Evolutionary conservation across 2,329 filamentous ascomycete species (phyloP).

Genomic region (Lasiodiplodia theobromae): DNA sequence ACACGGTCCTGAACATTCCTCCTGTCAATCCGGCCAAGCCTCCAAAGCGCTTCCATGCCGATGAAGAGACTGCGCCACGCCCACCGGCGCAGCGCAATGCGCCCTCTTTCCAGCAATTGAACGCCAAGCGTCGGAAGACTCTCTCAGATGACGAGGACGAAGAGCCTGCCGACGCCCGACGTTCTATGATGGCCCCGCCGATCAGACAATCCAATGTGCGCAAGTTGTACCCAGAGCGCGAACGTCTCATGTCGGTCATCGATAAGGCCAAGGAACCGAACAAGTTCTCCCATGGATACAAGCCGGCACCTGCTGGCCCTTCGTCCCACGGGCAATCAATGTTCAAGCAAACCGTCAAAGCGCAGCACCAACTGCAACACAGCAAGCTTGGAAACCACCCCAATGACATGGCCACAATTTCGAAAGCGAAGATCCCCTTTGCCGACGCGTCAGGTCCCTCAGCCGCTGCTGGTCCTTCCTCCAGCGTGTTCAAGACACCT

Average conservation of each 20-base stretch:
- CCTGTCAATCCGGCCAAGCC: slow-evolving; percentile 72
- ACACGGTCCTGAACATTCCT: slow-evolving; percentile 63
- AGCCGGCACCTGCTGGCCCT: slow-evolving; percentile 63
- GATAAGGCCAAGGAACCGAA: slow-evolving; percentile 55
- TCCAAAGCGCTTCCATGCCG: slow-evolving; percentile 75
- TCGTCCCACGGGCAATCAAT: slow-evolving; percentile 53
- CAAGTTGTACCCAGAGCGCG: slow-evolving; percentile 63
- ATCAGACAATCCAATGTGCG: slow-evolving; percentile 79
- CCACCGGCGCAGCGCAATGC: slow-evolving; percentile 62
- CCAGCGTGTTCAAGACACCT: slow-evolving; percentile 71
- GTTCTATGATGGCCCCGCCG: slow-evolving; percentile 79
- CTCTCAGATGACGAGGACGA: slow-evolving; percentile 67
- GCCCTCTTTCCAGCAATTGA: slow-evolving; percentile 65
- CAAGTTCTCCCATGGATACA: slow-evolving; percentile 70
- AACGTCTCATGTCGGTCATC: slow-evolving; percentile 30
- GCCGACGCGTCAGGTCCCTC: slow-evolving; percentile 68
- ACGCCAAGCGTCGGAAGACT: slow-evolving; percentile 81
- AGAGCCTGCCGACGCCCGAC: slow-evolving; percentile 65
- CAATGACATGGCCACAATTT: slow-evolving; percentile 85
- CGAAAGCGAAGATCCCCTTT: slow-evolving; percentile 89
- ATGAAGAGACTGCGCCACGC: slow-evolving; percentile 62
- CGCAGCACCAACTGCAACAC: slow-evolving; percentile 70
- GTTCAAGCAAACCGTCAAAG: slow-evolving; percentile 71
- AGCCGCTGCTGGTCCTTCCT: slow-evolving; percentile 18
- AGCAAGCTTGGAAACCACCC: slow-evolving; percentile 72